A percentile compares a stretch with the other conserved stretches of the same genome.
phyloP scores from a whole-genome alignment of 257 asterid species.

The Oldenlandia corymbosa region DNA sequence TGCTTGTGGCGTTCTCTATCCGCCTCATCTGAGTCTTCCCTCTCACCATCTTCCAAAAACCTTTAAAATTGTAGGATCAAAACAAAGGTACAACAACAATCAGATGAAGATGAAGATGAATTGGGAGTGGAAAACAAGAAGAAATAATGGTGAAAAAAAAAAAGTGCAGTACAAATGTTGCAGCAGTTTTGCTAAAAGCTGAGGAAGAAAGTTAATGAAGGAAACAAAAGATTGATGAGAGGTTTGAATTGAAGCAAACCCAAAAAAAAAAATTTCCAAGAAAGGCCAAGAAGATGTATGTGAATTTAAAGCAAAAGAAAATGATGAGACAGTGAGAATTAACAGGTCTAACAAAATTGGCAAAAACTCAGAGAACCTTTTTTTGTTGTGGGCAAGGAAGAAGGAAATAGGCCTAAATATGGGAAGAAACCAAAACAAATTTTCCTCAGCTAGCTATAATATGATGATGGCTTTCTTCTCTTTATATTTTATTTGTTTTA shows the following conservation, averaged over 20 bases:
- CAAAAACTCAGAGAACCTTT: constrained; percentile 39
- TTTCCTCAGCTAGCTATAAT: constrained; percentile 15
- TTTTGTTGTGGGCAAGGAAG: constrained; percentile 32
- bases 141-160: neutral
- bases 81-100: neutral
- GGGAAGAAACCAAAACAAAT: constrained; percentile 38
- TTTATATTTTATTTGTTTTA: neutral
- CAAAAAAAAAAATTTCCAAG: constrained; percentile 10
- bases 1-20: constrained; percentile 84
- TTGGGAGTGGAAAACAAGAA: neutral
- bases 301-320: constrained; percentile 11
- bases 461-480: neutral
- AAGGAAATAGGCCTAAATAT: constrained; percentile 37
- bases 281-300: constrained; percentile 22
- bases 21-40: constrained; percentile 98
- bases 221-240: constrained; percentile 9
- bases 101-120: constrained; percentile 5
- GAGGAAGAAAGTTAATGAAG: neutral
- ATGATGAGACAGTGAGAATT: constrained; percentile 14
- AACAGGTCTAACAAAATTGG: constrained; percentile 51
- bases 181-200: neutral
- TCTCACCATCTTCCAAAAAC: constrained; percentile 51
- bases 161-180: neutral
- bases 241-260: constrained; percentile 3
- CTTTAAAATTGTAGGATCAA: neutral